These are phyloP conservation scores for Metarhizium robertsii DNA, from an alignment of 2,329 filamentous ascomycete genomes.

Conservation along the genomic window DNA sequence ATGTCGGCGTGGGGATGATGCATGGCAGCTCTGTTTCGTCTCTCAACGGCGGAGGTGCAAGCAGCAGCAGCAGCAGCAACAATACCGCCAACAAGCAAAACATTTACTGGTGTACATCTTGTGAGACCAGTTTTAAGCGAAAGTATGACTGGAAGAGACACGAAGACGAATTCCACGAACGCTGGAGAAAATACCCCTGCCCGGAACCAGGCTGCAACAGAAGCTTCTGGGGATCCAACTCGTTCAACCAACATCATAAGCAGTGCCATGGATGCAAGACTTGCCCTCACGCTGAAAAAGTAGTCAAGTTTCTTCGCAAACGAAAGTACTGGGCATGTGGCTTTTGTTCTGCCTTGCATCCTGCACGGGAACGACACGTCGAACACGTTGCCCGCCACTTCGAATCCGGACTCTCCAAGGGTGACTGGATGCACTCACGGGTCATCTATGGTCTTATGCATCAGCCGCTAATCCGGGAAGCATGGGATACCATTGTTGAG, in stretches of 20 bases:
- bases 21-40: slow-evolving; percentile 18
- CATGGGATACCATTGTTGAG: slow-evolving; percentile 49
- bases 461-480: slow-evolving; percentile 50
- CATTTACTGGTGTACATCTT: slow-evolving; percentile 48
- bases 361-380: slow-evolving; percentile 56
- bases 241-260: slow-evolving; percentile 60
- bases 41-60: background rate
- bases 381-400: slow-evolving; percentile 62
- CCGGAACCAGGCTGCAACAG: slow-evolving; percentile 55
- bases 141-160: slow-evolving; percentile 64
- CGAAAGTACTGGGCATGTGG: slow-evolving; percentile 61
- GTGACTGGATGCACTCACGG: slow-evolving; percentile 60
- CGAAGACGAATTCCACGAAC: slow-evolving; percentile 61
- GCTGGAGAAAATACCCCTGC: slow-evolving; percentile 58
- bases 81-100: slow-evolving; percentile 27
- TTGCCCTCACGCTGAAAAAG: slow-evolving; percentile 55
- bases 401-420: slow-evolving; percentile 51
- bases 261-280: slow-evolving; percentile 56
- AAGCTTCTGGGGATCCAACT: slow-evolving; percentile 59
- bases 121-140: slow-evolving; percentile 56
- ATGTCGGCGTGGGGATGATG: slow-evolving; percentile 20
- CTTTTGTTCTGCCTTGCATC: slow-evolving; percentile 55
- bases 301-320: slow-evolving; percentile 53
- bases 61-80: background rate
- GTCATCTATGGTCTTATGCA: slow-evolving; percentile 60